These are phyloP conservation scores for Penicillium concentricum DNA, from an alignment of 2,329 filamentous ascomycete species.

Conservation along the genomic window DNA sequence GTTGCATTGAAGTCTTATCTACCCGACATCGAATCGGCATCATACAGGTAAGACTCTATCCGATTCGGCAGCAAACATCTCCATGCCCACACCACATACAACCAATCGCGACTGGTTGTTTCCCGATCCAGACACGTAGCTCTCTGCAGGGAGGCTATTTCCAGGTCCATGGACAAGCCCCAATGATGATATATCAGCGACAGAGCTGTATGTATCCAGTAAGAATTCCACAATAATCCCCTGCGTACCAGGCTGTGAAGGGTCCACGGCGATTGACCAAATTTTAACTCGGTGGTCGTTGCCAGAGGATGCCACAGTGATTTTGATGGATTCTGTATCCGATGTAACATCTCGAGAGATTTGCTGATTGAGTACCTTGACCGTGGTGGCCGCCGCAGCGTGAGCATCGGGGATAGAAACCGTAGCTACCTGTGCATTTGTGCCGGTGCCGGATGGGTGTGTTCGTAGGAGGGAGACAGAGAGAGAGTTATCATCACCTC, in stretches of 20 bases:
- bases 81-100: constrained; percentile 52
- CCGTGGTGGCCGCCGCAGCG: constrained; percentile 44
- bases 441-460: constrained; percentile 2
- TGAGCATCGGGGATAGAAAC: constrained; percentile 45
- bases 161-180: constrained; percentile 33
- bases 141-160: constrained; percentile 3
- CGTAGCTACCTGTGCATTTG: constrained; percentile 27
- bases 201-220: constrained; percentile 44
- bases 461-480: constrained; percentile 53
- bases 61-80: constrained; percentile 37
- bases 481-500: constrained; percentile 85
- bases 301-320: constrained; percentile 40
- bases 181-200: constrained; percentile 57
- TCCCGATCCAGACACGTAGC: not conserved
- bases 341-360: not conserved
- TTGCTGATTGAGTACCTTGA: constrained; percentile 32
- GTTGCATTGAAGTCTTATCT: constrained; percentile 6
- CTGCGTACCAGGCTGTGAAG: constrained; percentile 15
- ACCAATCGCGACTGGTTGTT: constrained; percentile 31
- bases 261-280: constrained; percentile 39
- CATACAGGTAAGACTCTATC: constrained; percentile 1
- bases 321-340: constrained; percentile 6
- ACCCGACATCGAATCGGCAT: constrained; percentile 16
- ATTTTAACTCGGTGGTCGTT: constrained; percentile 50
- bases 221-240: constrained; percentile 26